phyloP scores from a whole-genome alignment of 495 filamentous ascomycete genomes.

The Aspergillus kassunensis region DNA sequence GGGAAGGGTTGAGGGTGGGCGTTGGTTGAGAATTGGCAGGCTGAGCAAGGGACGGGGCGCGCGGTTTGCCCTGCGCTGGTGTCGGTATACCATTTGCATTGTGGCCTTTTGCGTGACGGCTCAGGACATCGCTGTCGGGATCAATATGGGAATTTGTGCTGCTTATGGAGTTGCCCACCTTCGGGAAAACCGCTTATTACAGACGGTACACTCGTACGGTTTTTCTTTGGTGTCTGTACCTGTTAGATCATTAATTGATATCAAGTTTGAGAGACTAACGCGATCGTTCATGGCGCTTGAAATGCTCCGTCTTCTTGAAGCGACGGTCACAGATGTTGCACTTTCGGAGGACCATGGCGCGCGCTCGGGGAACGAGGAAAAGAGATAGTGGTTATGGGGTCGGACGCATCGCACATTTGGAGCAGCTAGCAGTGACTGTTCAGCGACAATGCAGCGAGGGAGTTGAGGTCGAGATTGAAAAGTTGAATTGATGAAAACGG shows the following conservation, averaged over 20 bases:
- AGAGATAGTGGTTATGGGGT: background rate
- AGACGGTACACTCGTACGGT: constrained; percentile 50
- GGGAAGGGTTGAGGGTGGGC: constrained; percentile 19
- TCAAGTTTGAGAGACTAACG: constrained; percentile 36
- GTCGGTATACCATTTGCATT: constrained; percentile 31
- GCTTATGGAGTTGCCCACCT: constrained; percentile 31
- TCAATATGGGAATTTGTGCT: background rate
- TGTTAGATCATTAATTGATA: too few species aligned
- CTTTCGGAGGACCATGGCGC: constrained; percentile 47
- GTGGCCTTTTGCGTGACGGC: constrained; percentile 49
- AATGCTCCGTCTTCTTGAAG: constrained; percentile 54
- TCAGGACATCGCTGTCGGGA: constrained; percentile 45
- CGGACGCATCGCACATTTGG: constrained; percentile 5
- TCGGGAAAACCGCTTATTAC: constrained; percentile 50
- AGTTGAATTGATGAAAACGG: background rate
- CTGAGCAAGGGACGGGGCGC: constrained; percentile 13
- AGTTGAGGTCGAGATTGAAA: constrained; percentile 5
- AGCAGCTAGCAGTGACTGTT: background rate
- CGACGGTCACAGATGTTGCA: constrained; percentile 49
- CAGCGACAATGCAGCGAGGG: background rate
- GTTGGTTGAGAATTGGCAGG: constrained; percentile 22
- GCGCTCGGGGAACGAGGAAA: constrained; percentile 8
- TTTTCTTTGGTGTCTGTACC: constrained; percentile 49
- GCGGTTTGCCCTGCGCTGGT: constrained; percentile 21
- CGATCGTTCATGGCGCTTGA: constrained; percentile 51